Evolutionary conservation across 108 stramenopile species (phyloP).

Genomic region (Tribonema minus): DNA sequence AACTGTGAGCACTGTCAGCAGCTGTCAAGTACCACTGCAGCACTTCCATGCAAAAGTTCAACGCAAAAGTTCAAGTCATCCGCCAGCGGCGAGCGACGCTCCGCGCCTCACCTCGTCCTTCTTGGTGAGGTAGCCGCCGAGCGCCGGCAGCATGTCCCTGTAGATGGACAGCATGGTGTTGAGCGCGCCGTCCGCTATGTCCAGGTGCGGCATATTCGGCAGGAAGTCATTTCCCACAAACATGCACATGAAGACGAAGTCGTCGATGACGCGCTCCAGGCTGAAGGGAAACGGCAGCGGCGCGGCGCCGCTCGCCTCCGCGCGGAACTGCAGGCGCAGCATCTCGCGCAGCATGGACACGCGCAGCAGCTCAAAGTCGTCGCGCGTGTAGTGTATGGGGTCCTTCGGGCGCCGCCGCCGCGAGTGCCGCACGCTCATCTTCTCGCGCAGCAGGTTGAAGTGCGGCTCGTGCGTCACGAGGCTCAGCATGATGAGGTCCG

Average conservation of each 20-base stretch:
- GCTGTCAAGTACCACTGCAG: too few relatives aligned
- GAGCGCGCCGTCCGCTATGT: slow-evolving; percentile 85
- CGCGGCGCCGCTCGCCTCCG: slow-evolving; percentile 11
- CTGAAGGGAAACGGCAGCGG: slow-evolving; percentile 54
- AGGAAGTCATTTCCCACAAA: slow-evolving; percentile 97
- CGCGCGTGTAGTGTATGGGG: slow-evolving; percentile 77
- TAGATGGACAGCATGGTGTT: slow-evolving; percentile 87
- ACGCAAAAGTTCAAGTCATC: too few relatives aligned
- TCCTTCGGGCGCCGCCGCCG: slow-evolving; percentile 78
- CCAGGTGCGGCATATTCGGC: slow-evolving; percentile 85
- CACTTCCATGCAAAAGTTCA: too few relatives aligned
- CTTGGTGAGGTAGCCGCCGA: slow-evolving; percentile 86
- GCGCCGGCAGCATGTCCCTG: slow-evolving; percentile 73
- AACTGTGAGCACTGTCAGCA: too few relatives aligned
- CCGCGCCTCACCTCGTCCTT: slow-evolving; percentile 63
- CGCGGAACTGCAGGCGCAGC: slow-evolving; percentile 79
- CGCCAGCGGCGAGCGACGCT: too few relatives aligned
- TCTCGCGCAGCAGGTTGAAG: slow-evolving; percentile 90
- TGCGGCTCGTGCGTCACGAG: slow-evolving; percentile 93
- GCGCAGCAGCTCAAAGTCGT: slow-evolving; percentile 92
- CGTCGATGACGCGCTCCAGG: slow-evolving; percentile 84
- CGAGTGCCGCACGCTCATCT: slow-evolving; percentile 82
- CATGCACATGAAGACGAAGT: slow-evolving; percentile 97
- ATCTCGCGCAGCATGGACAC: slow-evolving; percentile 74
- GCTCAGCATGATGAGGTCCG: slow-evolving; percentile 96